Conservation (phyloP, 2,329 filamentous ascomycete species). For the Fusarium tjaetaba region DNA sequence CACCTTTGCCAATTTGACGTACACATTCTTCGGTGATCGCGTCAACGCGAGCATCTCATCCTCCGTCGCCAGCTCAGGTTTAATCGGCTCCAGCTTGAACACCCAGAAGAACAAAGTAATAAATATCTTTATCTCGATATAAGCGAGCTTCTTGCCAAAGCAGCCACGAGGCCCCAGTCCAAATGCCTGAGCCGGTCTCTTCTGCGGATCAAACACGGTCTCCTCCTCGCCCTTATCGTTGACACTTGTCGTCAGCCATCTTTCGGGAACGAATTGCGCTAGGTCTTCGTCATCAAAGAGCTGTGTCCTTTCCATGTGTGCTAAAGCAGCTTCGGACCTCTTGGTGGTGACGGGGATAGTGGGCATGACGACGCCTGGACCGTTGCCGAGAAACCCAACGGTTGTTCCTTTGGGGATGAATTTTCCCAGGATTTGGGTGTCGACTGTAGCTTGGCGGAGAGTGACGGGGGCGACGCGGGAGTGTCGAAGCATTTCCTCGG, state of each 20-base stretch:
- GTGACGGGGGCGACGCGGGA: conserved; percentile 41
- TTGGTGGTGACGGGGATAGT: conserved; percentile 28
- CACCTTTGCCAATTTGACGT: background rate
- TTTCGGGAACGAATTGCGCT: conserved; percentile 48
- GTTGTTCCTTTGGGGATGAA: conserved; percentile 49
- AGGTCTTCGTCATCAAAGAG: conserved; percentile 40
- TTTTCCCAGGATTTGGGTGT: conserved; percentile 48
- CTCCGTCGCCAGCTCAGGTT: conserved; percentile 1
- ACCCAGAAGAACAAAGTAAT: conserved; percentile 18
- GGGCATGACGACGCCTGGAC: conserved; percentile 40
- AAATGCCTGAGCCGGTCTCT: conserved; percentile 29
- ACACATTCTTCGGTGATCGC: conserved; percentile 22
- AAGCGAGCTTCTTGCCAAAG: conserved; percentile 35
- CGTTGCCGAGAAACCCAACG: conserved; percentile 41
- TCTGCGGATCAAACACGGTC: conserved; percentile 19
- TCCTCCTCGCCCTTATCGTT: background rate
- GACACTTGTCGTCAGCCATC: conserved; percentile 46
- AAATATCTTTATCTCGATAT: conserved; percentile 24
- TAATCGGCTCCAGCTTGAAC: background rate
- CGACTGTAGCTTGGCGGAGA: conserved; percentile 42
- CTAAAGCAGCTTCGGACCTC: conserved; percentile 5
- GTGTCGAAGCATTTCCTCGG: conserved; percentile 50
- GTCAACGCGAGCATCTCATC: conserved; percentile 22
- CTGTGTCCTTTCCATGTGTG: background rate
- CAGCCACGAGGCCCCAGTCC: conserved; percentile 31